Conservation (phyloP, 352 stramenopile species). For the Phytophthora tubulina region DNA sequence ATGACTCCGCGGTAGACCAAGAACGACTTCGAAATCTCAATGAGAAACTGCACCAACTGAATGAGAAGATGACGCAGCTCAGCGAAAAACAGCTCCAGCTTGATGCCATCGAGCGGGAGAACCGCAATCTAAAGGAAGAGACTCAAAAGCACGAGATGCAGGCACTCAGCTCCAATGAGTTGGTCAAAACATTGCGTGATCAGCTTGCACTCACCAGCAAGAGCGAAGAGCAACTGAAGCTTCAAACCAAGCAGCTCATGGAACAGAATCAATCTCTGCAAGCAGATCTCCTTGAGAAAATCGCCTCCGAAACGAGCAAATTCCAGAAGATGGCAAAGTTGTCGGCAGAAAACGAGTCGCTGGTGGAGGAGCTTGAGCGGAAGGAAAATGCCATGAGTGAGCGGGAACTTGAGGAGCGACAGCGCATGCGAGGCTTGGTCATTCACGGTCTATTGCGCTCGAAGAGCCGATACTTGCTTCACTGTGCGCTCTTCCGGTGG, state of each 20-base stretch:
- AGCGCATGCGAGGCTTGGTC: slow-evolving; percentile 38
- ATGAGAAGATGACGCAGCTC: slow-evolving; percentile 40
- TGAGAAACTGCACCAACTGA: slow-evolving; percentile 47
- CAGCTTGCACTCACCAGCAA: slow-evolving; percentile 62
- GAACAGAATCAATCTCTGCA: slow-evolving; percentile 77
- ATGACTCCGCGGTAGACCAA: slow-evolving; percentile 33
- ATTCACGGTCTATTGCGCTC: slow-evolving; percentile 47
- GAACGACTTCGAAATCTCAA: slow-evolving; percentile 49
- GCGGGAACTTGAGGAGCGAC: slow-evolving; percentile 35
- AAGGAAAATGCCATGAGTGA: slow-evolving; percentile 50
- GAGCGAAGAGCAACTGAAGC: slow-evolving; percentile 76
- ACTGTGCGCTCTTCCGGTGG: slow-evolving; percentile 39
- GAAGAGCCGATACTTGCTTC: slow-evolving; percentile 44
- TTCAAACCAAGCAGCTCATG: slow-evolving; percentile 75
- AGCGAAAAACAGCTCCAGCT: slow-evolving; percentile 52
- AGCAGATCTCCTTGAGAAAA: slow-evolving; percentile 74
- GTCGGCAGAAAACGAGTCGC: slow-evolving; percentile 64
- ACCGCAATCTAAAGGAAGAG: slow-evolving; percentile 66
- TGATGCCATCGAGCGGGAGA: slow-evolving; percentile 63
- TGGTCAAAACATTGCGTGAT: slow-evolving; percentile 62
- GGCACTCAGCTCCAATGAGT: slow-evolving; percentile 60
- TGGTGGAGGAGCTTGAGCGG: slow-evolving; percentile 61
- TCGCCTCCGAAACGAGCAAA: slow-evolving; percentile 67
- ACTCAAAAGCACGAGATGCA: slow-evolving; percentile 72
- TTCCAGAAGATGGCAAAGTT: slow-evolving; percentile 77